These are phyloP conservation scores for Apiospora aurea DNA, from an alignment of 2,329 filamentous ascomycete genomes.

Conservation along the genomic window DNA sequence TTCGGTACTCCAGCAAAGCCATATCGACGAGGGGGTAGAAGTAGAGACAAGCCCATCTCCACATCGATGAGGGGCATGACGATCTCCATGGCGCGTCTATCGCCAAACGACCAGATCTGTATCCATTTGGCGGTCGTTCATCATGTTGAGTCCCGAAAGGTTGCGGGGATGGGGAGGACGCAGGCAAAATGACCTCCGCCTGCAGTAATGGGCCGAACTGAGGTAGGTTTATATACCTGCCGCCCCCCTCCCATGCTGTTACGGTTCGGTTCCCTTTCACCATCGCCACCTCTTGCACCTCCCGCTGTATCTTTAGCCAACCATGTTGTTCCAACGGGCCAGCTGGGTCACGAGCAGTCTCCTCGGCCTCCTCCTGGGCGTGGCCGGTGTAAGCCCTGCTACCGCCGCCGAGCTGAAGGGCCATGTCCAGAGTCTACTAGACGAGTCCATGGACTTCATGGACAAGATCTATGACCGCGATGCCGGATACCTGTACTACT, in stretches of 20 bases:
- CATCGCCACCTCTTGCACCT: background rate
- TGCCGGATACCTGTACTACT: constrained; percentile 51
- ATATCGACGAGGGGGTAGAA: background rate
- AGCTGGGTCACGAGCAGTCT: constrained; percentile 10
- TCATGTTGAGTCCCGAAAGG: background rate
- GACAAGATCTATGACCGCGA: constrained; percentile 53
- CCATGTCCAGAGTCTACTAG: constrained; percentile 43
- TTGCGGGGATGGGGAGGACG: background rate
- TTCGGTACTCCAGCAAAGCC: background rate
- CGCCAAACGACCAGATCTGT: background rate
- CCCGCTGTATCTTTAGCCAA: background rate
- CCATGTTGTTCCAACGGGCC: background rate
- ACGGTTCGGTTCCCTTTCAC: background rate
- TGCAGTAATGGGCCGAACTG: background rate
- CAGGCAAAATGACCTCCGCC: background rate
- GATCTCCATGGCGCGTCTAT: background rate
- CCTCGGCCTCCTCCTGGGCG: constrained; percentile 7
- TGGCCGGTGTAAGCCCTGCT: background rate
- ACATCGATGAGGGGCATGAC: background rate
- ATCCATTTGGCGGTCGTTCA: background rate
- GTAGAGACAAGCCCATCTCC: background rate
- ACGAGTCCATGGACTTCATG: constrained; percentile 54
- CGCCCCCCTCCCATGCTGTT: background rate
- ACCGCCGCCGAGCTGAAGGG: constrained; percentile 21
- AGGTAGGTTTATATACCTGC: background rate